These are phyloP conservation scores for Kodamaea alishanica DNA, from an alignment of 1,139 yeast genomes.

Conservation along the genomic window DNA sequence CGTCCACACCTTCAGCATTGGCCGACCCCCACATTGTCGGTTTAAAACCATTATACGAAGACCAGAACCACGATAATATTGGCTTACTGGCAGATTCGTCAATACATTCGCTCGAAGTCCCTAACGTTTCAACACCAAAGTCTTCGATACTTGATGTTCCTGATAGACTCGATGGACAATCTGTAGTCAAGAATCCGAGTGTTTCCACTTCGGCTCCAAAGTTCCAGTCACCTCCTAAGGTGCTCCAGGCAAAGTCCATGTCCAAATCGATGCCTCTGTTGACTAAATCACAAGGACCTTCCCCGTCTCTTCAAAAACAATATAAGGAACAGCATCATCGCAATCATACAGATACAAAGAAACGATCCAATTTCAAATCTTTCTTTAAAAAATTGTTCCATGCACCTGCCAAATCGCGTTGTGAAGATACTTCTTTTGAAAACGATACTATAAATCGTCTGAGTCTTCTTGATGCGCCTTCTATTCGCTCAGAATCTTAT, in stretches of 20 bases:
- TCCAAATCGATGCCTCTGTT: conserved; percentile 7
- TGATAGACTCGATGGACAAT: conserved; percentile 2
- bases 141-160: conserved; percentile 18
- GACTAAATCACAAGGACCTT: background rate
- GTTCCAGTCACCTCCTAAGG: conserved; percentile 6
- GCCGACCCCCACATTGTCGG: background rate
- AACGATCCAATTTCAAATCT: conserved; percentile 13
- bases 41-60: conserved; percentile 1
- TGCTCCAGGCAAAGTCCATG: conserved; percentile 5
- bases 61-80: conserved; percentile 4
- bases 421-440: background rate
- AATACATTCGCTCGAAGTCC: conserved; percentile 7
- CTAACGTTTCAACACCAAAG: conserved; percentile 4
- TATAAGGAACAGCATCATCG: too few relatives aligned
- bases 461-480: too few relatives aligned
- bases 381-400: conserved; percentile 9
- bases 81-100: conserved; percentile 8
- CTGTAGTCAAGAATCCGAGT: conserved; percentile 9
- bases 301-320: conserved; percentile 11
- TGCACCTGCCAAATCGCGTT: conserved; percentile 1
- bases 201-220: conserved; percentile 9
- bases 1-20: conserved; percentile 9
- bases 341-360: too few relatives aligned
- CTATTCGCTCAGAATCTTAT: too few relatives aligned
- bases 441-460: conserved; percentile 1